phyloP scores from a whole-genome alignment of 306 rosid species.

The Dicorynia guianensis region DNA sequence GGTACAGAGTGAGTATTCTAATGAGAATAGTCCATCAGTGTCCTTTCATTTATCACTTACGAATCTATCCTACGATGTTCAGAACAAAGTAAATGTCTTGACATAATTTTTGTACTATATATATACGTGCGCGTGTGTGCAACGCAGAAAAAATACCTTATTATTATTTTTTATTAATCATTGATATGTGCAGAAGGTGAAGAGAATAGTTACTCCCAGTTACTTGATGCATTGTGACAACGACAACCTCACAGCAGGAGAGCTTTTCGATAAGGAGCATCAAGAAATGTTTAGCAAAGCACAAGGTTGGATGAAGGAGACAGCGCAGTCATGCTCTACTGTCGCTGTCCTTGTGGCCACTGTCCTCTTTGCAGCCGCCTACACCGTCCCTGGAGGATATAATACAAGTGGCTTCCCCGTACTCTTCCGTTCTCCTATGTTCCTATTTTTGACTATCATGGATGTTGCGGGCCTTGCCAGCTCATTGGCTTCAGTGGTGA shows the following conservation, averaged over 20 bases:
- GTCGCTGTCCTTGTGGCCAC: constrained; percentile 43
- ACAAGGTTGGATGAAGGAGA: constrained; percentile 35
- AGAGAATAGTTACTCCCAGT: constrained; percentile 10
- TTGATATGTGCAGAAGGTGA: constrained; percentile 28
- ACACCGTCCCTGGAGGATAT: constrained; percentile 45
- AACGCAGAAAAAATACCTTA: too few relatives aligned
- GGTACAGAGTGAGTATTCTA: constrained; percentile 35
- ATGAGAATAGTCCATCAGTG: background rate
- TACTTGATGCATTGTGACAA: constrained; percentile 33
- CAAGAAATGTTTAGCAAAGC: constrained; percentile 12
- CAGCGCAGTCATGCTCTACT: constrained; percentile 42
- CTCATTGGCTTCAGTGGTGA: constrained; percentile 48
- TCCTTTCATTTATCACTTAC: too few relatives aligned
- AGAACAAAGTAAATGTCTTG: too few relatives aligned
- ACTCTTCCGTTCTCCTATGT: constrained; percentile 18
- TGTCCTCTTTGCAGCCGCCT: constrained; percentile 46
- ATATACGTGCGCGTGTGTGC: too few relatives aligned
- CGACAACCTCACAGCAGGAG: background rate
- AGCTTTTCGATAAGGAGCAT: constrained; percentile 30
- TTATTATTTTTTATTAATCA: background rate
- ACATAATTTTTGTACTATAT: too few relatives aligned
- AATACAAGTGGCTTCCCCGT: constrained; percentile 28
- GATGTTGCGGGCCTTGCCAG: constrained; percentile 43
- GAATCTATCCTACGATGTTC: too few relatives aligned
- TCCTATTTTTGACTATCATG: constrained; percentile 45